These are phyloP conservation scores for Dryadomyces quercus-mongolicae DNA, from an alignment of 2,329 filamentous ascomycete species.

Conservation along the genomic window DNA sequence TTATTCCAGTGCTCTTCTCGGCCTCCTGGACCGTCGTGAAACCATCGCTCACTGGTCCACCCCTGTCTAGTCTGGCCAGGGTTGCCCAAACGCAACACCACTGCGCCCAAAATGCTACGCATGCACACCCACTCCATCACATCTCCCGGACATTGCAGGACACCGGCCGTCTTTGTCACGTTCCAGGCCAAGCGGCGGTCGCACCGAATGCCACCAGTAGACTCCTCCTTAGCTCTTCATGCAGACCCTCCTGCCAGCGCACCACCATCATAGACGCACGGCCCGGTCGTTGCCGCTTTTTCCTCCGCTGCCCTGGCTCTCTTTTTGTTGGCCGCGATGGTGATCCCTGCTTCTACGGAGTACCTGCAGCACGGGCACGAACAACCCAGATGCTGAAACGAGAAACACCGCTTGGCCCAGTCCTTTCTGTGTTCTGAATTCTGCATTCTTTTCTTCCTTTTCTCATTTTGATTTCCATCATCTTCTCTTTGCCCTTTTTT, in stretches of 20 bases:
- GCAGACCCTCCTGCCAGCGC: background rate
- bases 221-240: no score
- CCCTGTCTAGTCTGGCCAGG: background rate
- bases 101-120: background rate
- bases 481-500: background rate
- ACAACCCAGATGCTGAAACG: background rate
- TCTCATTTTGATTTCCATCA: background rate
- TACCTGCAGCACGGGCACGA: background rate
- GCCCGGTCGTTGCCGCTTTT: background rate
- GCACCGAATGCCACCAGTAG: background rate
- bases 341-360: background rate
- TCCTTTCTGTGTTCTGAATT: background rate
- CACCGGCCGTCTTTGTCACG: background rate
- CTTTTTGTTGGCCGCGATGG: background rate
- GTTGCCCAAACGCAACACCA: background rate
- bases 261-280: background rate
- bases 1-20: background rate
- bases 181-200: background rate
- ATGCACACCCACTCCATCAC: background rate
- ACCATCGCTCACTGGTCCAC: background rate
- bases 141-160: constrained; percentile 1
- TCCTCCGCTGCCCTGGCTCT: background rate
- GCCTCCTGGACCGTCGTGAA: background rate
- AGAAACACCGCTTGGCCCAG: background rate
- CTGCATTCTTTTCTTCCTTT: background rate